phyloP scores from a whole-genome alignment of 2,329 filamentous ascomycete species.

The Alternaria tenuissima region DNA sequence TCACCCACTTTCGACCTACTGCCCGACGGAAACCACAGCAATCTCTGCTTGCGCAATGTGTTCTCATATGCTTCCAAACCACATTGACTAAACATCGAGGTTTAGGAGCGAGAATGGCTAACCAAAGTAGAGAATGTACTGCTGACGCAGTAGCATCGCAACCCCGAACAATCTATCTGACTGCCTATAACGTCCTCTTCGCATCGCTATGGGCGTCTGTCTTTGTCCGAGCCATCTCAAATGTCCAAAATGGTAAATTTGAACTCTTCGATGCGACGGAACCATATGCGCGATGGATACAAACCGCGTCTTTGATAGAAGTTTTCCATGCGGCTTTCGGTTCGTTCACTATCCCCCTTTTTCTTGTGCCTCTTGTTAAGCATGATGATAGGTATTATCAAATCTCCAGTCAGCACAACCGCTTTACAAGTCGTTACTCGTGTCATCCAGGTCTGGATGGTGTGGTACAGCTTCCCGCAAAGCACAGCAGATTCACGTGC shows the following conservation, averaged over 20 bases:
- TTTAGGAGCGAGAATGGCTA: not conserved
- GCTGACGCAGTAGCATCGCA: not conserved
- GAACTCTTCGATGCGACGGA: slow-evolving; percentile 25
- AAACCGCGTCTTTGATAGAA: slow-evolving; percentile 33
- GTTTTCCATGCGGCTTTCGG: slow-evolving; percentile 31
- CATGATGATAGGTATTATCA: slow-evolving; percentile 27
- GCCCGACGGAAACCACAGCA: slow-evolving; percentile 2
- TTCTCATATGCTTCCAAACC: not conserved
- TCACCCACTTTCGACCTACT: slow-evolving; percentile 10
- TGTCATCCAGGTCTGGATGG: slow-evolving; percentile 41
- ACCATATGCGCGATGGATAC: slow-evolving; percentile 26
- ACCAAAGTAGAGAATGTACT: not conserved
- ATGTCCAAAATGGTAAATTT: not conserved
- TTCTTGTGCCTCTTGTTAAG: not conserved
- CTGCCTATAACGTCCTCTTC: slow-evolving; percentile 32
- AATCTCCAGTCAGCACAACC: slow-evolving; percentile 35
- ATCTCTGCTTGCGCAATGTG: slow-evolving; percentile 11
- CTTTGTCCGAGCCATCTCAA: slow-evolving; percentile 10
- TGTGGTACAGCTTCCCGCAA: slow-evolving; percentile 33
- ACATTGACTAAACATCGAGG: not conserved
- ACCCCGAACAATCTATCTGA: slow-evolving; percentile 28
- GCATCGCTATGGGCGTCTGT: slow-evolving; percentile 28
- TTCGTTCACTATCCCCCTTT: slow-evolving; percentile 7
- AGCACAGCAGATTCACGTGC: slow-evolving; percentile 27
- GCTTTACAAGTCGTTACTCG: slow-evolving; percentile 34